These are phyloP conservation scores for Plenodomus biglobosus DNA, from an alignment of 2,329 filamentous ascomycete genomes.

Conservation along the genomic window DNA sequence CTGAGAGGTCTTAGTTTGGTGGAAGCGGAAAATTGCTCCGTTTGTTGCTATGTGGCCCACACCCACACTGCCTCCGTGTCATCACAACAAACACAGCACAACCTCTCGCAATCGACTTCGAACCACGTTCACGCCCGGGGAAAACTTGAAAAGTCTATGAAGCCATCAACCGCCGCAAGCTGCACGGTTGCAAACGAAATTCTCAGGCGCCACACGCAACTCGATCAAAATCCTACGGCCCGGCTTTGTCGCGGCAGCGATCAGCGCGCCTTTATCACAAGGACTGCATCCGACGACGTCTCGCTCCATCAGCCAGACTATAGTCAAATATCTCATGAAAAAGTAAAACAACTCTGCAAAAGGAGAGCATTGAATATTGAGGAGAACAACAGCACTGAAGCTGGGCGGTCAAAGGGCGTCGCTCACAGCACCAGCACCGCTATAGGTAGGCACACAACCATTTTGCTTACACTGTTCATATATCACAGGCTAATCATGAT, in stretches of 20 bases:
- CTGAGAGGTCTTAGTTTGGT: constrained; percentile 8
- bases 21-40: constrained; percentile 6
- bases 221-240: background rate
- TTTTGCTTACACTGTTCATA: background rate
- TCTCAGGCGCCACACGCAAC: constrained; percentile 6
- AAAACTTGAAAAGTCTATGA: constrained; percentile 15
- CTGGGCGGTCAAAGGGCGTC: background rate
- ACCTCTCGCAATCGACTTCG: background rate
- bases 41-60: constrained; percentile 8
- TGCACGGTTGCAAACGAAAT: constrained; percentile 15
- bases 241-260: background rate
- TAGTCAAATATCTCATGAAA: background rate
- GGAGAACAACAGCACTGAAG: too few relatives aligned
- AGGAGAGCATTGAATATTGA: too few relatives aligned
- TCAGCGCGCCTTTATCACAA: too few relatives aligned
- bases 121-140: constrained; percentile 4
- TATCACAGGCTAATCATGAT: constrained; percentile 1
- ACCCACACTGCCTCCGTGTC: constrained; percentile 8
- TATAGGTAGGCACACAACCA: constrained; percentile 1
- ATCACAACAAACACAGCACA: constrained; percentile 7
- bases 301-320: background rate
- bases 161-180: constrained; percentile 10
- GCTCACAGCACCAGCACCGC: background rate
- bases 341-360: too few relatives aligned
- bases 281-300: background rate